Evolutionary conservation across 1,139 yeast genomes (phyloP), one percentile per base, ranked within the genome.

Genomic region (Sugiyamaella paludigena): DNA sequence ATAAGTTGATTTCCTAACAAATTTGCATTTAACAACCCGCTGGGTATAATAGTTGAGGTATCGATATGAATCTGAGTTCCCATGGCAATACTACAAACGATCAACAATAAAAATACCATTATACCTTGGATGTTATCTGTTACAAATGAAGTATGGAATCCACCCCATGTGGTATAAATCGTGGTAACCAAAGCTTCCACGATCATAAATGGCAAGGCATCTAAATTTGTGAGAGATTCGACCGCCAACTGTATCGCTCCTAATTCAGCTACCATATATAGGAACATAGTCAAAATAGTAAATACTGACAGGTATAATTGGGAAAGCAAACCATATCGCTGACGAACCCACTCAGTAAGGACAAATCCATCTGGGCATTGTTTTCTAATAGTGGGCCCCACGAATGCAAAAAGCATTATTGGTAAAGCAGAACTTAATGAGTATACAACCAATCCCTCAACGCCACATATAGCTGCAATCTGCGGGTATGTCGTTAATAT

Each of bases 291-390:
- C 56, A 91, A 75, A 51, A 91, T 78, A 2, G 96, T 88, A 68
- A 89, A 87, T 44, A 81, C 82, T 4, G 95, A 83, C 48, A 91
- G 70, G 60, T 87, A 87, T 56, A 87, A 72, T 1, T 87, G 85
- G 6, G 95, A 76, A 16, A 83, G 69, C 5, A 75, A 64, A 1
- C 97, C 98, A 62, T 76, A 91, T 55, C 97, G 74, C 38, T 79
- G 81, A 62, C 87, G 78, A 11, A 87, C 94, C 98, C 98, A 91
- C 65, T 89, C 96, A n/a, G 96, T 87, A 56, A 91, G 73, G 36
- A 91, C 88, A 64, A 91, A 91, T 4, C 97, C 98, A 8, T 86
- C 81, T 0, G 98, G 97, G 61, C 96, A 87, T 58, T 78, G 78
- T 53, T 73, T 77, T 58, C 96, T 75, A 54, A 91, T 84, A 10